Evolutionary conservation across 2,329 filamentous ascomycete species (phyloP).

Genomic region (Eutypa lata): DNA sequence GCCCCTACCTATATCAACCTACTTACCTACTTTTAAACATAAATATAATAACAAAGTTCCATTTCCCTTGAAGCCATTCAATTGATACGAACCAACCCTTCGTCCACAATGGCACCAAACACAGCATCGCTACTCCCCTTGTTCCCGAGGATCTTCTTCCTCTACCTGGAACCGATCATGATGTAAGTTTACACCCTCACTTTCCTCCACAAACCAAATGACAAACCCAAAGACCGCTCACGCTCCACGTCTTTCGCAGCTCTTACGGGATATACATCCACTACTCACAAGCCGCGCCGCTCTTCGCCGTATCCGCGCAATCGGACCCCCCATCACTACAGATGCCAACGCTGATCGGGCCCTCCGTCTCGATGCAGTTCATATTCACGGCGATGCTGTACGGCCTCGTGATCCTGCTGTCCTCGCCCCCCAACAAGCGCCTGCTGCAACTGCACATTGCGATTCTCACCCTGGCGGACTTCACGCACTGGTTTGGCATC

Average conservation of each 20-base stretch:
- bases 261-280: slow-evolving; percentile 16
- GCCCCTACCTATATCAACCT: too few species aligned
- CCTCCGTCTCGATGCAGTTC: slow-evolving; percentile 10
- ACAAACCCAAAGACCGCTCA: too few species aligned
- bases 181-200: slow-evolving; percentile 13
- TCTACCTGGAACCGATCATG: slow-evolving; percentile 20
- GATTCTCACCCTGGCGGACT: slow-evolving; percentile 17
- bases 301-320: slow-evolving; percentile 11
- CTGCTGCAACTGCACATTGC: slow-evolving; percentile 18
- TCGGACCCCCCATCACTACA: slow-evolving; percentile 7
- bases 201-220: neutral
- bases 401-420: slow-evolving; percentile 17
- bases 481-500: slow-evolving; percentile 20
- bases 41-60: neutral
- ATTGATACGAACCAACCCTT: neutral
- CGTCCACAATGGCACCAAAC: slow-evolving; percentile 13
- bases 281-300: slow-evolving; percentile 10
- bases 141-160: slow-evolving; percentile 22
- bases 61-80: neutral
- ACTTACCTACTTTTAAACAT: too few species aligned
- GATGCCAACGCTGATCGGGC: slow-evolving; percentile 10
- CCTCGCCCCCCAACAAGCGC: slow-evolving; percentile 16
- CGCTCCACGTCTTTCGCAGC: slow-evolving; percentile 4
- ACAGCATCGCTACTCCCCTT: slow-evolving; percentile 22
- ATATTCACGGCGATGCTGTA: slow-evolving; percentile 22